These are phyloP conservation scores for Trichoderma aggressivum DNA, from an alignment of 2,329 filamentous ascomycete species.

Conservation along the genomic window DNA sequence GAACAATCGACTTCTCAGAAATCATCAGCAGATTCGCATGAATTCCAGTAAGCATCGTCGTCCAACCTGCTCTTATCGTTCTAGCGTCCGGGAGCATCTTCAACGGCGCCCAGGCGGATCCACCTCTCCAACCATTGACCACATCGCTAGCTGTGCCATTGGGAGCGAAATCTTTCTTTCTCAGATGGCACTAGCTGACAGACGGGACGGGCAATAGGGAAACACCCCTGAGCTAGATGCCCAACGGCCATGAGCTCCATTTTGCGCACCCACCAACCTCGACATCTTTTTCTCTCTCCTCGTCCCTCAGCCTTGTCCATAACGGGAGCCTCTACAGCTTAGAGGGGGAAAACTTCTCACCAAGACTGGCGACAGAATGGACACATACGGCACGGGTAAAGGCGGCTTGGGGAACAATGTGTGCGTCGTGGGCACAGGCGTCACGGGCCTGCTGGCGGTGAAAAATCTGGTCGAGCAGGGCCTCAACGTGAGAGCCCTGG, in stretches of 20 bases:
- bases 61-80: not conserved
- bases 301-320: not conserved
- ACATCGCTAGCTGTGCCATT: not conserved
- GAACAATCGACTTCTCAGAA: not conserved
- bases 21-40: not conserved
- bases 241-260: constrained; percentile 14
- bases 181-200: constrained; percentile 15
- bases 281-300: not conserved
- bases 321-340: not conserved
- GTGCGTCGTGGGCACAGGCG: constrained; percentile 32
- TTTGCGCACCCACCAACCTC: constrained; percentile 1
- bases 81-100: constrained; percentile 8
- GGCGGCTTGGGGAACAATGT: constrained; percentile 24
- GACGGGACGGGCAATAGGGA: constrained; percentile 5
- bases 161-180: not conserved
- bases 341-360: not conserved
- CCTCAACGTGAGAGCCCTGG: constrained; percentile 40
- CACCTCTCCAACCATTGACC: constrained; percentile 6
- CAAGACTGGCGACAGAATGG: not conserved
- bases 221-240: constrained; percentile 13
- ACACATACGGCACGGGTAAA: not conserved
- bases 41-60: not conserved
- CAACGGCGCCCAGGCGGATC: not conserved
- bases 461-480: constrained; percentile 45
- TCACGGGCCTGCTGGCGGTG: constrained; percentile 37